phyloP scores from a whole-genome alignment of 441 rosid genomes.

The Erysimum cheiri region DNA sequence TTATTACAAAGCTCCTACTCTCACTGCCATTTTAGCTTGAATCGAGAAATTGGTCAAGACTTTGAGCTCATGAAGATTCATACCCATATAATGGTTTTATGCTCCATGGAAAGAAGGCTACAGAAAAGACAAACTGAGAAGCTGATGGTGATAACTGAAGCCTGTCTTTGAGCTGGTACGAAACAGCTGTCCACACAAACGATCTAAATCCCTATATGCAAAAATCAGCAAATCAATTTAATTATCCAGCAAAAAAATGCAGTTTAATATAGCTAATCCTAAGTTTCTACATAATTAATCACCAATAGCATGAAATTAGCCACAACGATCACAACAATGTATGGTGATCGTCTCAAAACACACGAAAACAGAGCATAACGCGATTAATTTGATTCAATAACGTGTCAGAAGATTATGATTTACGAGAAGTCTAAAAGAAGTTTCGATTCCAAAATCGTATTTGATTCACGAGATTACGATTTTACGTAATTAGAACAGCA shows the following conservation, averaged over 20 bases:
- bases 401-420: background rate
- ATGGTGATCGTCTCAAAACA: constrained; percentile 9
- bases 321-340: background rate
- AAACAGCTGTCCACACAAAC: constrained; percentile 97
- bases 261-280: constrained; percentile 1
- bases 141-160: constrained; percentile 93
- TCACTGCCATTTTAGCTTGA: background rate
- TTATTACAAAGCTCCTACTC: background rate
- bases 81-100: constrained; percentile 96
- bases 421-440: background rate
- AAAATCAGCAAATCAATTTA: constrained; percentile 8
- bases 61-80: background rate
- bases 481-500: constrained; percentile 1
- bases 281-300: background rate
- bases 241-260: background rate
- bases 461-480: constrained; percentile 5
- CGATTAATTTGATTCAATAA: background rate
- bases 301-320: background rate
- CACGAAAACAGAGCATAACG: constrained; percentile 32
- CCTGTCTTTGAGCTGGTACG: constrained; percentile 89
- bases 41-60: background rate
- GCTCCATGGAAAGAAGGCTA: constrained; percentile 95
- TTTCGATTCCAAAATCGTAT: constrained; percentile 14
- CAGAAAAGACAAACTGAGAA: constrained; percentile 84
- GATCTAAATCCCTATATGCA: constrained; percentile 85